Evolutionary conservation across 768 basidiomycete species (phyloP).

Genomic region (Tylopilus balloui): DNA sequence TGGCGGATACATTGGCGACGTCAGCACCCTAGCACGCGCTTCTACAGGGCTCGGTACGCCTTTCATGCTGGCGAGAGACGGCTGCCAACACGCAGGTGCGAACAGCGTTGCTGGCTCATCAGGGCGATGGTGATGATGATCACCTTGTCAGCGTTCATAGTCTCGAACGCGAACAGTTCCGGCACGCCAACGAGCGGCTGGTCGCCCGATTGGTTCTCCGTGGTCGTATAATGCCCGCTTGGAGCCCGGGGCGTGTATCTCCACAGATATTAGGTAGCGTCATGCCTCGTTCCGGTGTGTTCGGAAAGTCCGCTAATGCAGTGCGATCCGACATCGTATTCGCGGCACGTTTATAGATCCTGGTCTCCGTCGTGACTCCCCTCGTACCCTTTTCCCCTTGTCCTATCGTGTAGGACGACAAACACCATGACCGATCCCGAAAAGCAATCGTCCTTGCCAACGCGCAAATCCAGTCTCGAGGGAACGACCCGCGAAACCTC

Average conservation of each 20-base stretch:
- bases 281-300: slow-evolving; percentile 21
- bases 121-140: background rate
- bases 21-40: background rate
- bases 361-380: slow-evolving; percentile 7
- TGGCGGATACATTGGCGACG: slow-evolving; percentile 27
- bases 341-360: slow-evolving; percentile 26
- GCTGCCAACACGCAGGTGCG: background rate
- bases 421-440: slow-evolving; percentile 28
- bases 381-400: slow-evolving; percentile 4
- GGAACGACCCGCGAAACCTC: slow-evolving; percentile 16
- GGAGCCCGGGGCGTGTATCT: slow-evolving; percentile 2
- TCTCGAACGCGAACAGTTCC: background rate
- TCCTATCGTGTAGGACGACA: slow-evolving; percentile 6
- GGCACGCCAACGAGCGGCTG: slow-evolving; percentile 2
- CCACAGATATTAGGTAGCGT: slow-evolving; percentile 12
- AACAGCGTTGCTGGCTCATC: slow-evolving; percentile 5
- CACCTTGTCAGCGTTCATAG: background rate
- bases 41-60: background rate
- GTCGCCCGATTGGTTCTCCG: slow-evolving; percentile 5
- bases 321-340: slow-evolving; percentile 20
- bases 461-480: slow-evolving; percentile 22
- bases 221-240: slow-evolving; percentile 14
- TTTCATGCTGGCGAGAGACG: background rate
- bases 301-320: slow-evolving; percentile 22
- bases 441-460: slow-evolving; percentile 23